Base-by-base conservation (phyloP, 495 filamentous ascomycete genomes). In the Lepidopterella palustris region DNA sequence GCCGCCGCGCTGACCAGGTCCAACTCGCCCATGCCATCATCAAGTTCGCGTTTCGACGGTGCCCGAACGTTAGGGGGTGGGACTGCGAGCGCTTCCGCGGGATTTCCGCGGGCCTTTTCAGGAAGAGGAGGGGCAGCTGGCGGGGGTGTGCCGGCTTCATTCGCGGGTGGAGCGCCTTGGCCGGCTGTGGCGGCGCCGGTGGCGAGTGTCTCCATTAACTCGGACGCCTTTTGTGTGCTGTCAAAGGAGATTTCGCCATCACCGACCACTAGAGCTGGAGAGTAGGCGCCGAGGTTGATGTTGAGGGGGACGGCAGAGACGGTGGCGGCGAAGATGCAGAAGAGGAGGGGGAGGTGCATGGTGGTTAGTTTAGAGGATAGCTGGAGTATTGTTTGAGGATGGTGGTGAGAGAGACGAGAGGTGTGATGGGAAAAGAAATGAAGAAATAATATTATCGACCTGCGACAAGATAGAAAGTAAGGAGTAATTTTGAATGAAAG, bases 251-350 rank as follows among this genome's bases (percentile, higher is more conserved):
- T 80, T 57, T 76, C 78, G 66, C 80, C 78, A 73, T 82, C 79
- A 74, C 80, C 79, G 67, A 82, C 80, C 64, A 82, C 80, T 68
- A 82, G 57, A 28, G 80, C 80, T 13, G 79, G 80, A 10, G 79
- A 81, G 65, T 80, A 82, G n/a, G 80, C 79, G 20, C 78, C 80
- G 26, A 82, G 71, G 71, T 82, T 82, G 74, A 82, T 82, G 72
- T 82, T 82, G 4, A 82, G 70, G 9, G 79, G 80, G 57, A 83
- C 71, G 39, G 79, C 80, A 42, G 59, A 60, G 60, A 63, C 54
- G 18, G 66, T 50, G 23, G 63, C 53, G 25, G 63, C 53, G 49
- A 66, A 57, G 42, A 55, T 48, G 26, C 65, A 9, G 57, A 68
- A 47, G 18, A 65, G 52, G 63, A 62, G 39, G 58, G 65, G 66